Base-by-base conservation (phyloP, 768 basidiomycete species). In the Chalciporus pseudorubinellus region DNA sequence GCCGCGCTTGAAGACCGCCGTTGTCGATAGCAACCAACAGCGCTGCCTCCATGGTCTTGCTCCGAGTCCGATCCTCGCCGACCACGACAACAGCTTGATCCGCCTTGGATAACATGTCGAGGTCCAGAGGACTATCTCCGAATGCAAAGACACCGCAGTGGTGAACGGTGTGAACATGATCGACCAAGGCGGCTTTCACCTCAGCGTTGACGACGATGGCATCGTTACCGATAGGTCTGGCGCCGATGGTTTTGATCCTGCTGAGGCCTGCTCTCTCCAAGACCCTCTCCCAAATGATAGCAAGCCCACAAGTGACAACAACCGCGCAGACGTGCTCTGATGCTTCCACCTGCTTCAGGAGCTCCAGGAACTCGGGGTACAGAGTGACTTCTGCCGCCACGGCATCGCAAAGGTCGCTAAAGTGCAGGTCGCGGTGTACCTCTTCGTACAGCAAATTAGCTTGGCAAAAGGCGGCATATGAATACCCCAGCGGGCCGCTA, bases 301-400 rank as follows among this genome's bases (percentile, higher is more conserved):
- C 39, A 4, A 54, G 53, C 50, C 53, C 53, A 45, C 50, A 54
- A 41, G 53, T 54, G 43, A 54, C 50, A 45, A 54, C 53, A 41
- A 54, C 53, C 39, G 53, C 53, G 43, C 44, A 43, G 44, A 54
- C 53, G 31, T 54, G 50, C 53, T 54, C 53, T 54, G 53, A 54
- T 52, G 53, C 53, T 52, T 52, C 53, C 50, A 54, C 53, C 50
- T 45, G 53, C 50, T 54, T 54, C 53, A 54, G 50, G 50, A 54
- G 53, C 50, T 41, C 53, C 50, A 54, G 44, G 53, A 54, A 51
- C 50, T 54, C 53, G 26, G 53, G 53, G 39, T 54, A 52, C 6
- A 52, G 53, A 52, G 50, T 54, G 50, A 54, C 53, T 52, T 54
- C 24, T 19, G 44, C 44, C 13, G 53, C 53, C 50, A 54, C 53